Evolutionary conservation across 176 grass and related monocot genomes (phyloP).

Genomic region (Stipa capillata): DNA sequence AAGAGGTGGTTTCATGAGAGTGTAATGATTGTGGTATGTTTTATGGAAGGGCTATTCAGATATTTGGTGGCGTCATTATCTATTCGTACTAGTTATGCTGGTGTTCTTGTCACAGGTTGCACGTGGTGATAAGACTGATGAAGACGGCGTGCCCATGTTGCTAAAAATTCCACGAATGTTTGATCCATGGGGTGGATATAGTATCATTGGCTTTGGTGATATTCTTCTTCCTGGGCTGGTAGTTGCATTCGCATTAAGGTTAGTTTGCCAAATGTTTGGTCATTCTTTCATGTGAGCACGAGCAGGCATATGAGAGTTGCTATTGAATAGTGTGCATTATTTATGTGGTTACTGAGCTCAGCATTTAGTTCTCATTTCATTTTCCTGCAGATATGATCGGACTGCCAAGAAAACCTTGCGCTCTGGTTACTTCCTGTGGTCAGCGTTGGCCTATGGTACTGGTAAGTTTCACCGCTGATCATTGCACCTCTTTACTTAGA

Average conservation of each 20-base stretch:
- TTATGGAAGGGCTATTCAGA: background rate
- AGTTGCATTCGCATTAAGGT: slow-evolving; percentile 87
- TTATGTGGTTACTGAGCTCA: background rate
- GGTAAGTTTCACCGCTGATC: slow-evolving; percentile 38
- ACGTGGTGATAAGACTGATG: slow-evolving; percentile 78
- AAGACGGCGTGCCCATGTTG: slow-evolving; percentile 96
- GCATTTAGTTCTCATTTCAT: background rate
- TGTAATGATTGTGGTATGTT: slow-evolving; percentile 93
- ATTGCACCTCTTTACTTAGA: background rate
- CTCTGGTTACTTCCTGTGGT: slow-evolving; percentile 90
- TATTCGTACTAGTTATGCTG: background rate
- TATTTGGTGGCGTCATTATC: background rate
- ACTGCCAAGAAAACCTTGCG: slow-evolving; percentile 74
- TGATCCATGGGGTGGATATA: slow-evolving; percentile 95
- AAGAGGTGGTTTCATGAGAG: slow-evolving; percentile 96
- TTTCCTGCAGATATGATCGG: slow-evolving; percentile 65
- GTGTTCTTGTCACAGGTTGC: slow-evolving; percentile 47
- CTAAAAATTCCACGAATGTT: slow-evolving; percentile 93
- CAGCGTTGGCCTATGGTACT: slow-evolving; percentile 85
- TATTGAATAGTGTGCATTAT: background rate
- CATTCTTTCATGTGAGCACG: background rate
- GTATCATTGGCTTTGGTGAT: slow-evolving; percentile 93
- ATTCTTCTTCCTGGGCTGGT: slow-evolving; percentile 91
- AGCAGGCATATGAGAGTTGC: background rate
- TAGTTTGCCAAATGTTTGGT: background rate